Conservation (phyloP, 1,284 basidiomycete genomes). For the Ceratobasidium papillatum region DNA sequence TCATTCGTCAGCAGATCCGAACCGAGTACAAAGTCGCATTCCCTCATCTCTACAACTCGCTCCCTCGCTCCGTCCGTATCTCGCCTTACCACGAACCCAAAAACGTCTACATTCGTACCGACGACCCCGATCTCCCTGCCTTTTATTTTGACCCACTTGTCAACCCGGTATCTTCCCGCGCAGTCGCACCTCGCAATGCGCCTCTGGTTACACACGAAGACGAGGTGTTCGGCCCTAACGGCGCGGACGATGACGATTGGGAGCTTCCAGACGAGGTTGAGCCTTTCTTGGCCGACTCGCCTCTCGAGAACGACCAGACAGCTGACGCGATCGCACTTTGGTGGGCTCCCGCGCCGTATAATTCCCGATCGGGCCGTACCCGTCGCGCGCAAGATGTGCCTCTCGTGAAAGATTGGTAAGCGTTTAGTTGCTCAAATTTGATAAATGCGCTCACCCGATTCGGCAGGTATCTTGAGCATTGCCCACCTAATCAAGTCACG, state of each 20-base stretch:
- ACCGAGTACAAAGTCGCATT: slow-evolving; percentile 99
- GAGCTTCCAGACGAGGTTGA: slow-evolving; percentile 82
- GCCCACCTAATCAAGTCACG: slow-evolving; percentile 93
- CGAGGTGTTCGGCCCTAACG: slow-evolving; percentile 85
- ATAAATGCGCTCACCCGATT: neutral
- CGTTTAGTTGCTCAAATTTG: neutral
- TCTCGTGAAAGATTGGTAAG: slow-evolving; percentile 91
- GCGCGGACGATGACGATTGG: slow-evolving; percentile 87
- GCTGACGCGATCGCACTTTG: slow-evolving; percentile 97
- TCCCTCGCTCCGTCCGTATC: slow-evolving; percentile 94
- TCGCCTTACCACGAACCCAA: slow-evolving; percentile 94
- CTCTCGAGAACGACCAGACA: slow-evolving; percentile 90
- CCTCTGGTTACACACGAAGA: slow-evolving; percentile 91
- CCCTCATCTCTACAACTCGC: slow-evolving; percentile 98
- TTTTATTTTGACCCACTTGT: slow-evolving; percentile 99
- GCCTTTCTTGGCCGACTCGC: slow-evolving; percentile 85
- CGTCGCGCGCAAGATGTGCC: slow-evolving; percentile 95
- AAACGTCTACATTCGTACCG: slow-evolving; percentile 98
- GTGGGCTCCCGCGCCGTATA: slow-evolving; percentile 99
- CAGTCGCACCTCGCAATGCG: slow-evolving; percentile 82
- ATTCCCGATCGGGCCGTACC: slow-evolving; percentile 90
- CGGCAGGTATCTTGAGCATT: slow-evolving; percentile 86
- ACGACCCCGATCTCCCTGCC: slow-evolving; percentile 98
- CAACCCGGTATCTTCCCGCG: slow-evolving; percentile 92
- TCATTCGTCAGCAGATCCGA: slow-evolving; percentile 97